Evolutionary conservation across 805 yeast species (phyloP), one percentile per base, ranked within the genome.

Genomic region (Starmerella apicola): DNA sequence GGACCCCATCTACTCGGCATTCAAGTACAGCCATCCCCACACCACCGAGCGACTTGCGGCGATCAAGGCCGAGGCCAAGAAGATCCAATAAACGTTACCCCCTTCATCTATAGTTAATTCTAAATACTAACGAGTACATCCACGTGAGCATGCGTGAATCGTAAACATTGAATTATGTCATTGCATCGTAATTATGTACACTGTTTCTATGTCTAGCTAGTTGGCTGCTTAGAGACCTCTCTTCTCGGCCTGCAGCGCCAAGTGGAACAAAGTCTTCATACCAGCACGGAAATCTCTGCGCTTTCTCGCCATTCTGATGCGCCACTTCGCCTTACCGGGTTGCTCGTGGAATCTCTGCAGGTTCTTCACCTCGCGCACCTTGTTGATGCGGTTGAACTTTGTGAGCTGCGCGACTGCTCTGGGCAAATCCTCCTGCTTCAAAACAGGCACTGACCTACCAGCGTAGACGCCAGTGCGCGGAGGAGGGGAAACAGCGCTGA

Each of bases 21-120:
- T 83, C 62, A 83, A 78, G 56, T 78, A 81, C 61, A 78, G 88
- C 36, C 98, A 91, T 54, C 99, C 99, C 36, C 81, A 83, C 41
- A 63, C 86, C 52, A 75, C 88, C 15, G 97, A 91, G 66, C 78
- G 99, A 66, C 69, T 91, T 51, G 58, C 65, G 35, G 94, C 94
- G 7, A 68, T 91, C 45, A 78, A 44, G 19, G 36, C 10, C 12
- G 32, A 17, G 12, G 28, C n/a, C 25, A 33, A 35, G 26, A 37
- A 37, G 30, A 12, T 24, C 8, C 26, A 24, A 12, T 12, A 24
- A 12, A 9, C 26, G n/a, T n/a, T n/a, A n/a, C n/a, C n/a, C n/a
- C n/a, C n/a, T n/a, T n/a, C n/a, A n/a, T n/a, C n/a, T n/a, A n/a
- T n/a, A n/a, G n/a, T n/a, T n/a, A n/a, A n/a, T n/a, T n/a, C n/a